Base-by-base conservation (phyloP, 352 stramenopile species). In the Achlya hypogyna region DNA sequence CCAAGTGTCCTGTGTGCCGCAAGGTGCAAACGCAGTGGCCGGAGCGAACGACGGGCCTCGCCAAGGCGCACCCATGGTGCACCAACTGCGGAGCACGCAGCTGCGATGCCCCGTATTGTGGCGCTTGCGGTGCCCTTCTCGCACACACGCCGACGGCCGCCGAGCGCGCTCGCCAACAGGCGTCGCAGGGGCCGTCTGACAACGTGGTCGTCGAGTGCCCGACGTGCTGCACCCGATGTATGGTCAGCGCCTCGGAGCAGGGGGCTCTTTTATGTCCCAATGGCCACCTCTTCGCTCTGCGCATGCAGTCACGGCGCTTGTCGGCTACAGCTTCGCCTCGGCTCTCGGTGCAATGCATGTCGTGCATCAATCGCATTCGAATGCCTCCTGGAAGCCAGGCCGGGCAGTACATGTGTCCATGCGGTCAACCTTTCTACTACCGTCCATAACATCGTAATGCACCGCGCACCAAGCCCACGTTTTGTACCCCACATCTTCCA, bases 1-100 rank as follows among this genome's bases (percentile, higher is more conserved):
- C 91, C 76, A 93, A 93, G 73, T 93, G 84, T 51, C 84, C 84
- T 65, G 91, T 93, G 65, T 93, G 84, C 78, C 81, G 84, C 71
- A 87, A 91, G 73, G 49, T 81, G 65, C 84, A 93, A 76, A 79
- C 72, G 40, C 78, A 91, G 62, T 93, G 84, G 84, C 84, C 84
- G 35, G 78, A 91, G 71, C 84, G 90, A 72, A 93, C 84, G 10
- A 73, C 84, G 53, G 84, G 84, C 5, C 82, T 91, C 12, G 82
- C 91, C 35, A 93, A 93, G 67, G 84, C 84, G 5, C 84, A 93
- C 25, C 84, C 84, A 6, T 93, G 79, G 66, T 93, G 84, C 88
- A 89, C 81, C 47, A 88, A 89, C 56, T 89, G 81, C 51, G 81
- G 81, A 18, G 87, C 87, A 72, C 72, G 81, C 59, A 78, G 81